Conservation (phyloP, 2,329 filamentous ascomycete genomes). For the Dendryphion nanum region DNA sequence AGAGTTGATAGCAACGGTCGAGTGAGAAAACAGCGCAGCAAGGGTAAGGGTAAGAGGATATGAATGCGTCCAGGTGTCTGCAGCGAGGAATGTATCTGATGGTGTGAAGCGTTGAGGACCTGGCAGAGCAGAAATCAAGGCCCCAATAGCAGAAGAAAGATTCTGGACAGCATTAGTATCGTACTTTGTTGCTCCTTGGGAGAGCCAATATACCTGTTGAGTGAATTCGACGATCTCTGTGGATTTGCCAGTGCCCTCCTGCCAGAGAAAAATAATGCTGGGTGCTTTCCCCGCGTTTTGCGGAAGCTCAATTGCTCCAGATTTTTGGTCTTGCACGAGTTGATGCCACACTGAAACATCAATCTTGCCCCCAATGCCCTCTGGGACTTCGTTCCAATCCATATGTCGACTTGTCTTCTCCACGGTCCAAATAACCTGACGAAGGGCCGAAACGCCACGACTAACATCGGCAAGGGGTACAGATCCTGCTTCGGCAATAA, state of each 20-base stretch:
- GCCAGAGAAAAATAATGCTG: conserved; percentile 65
- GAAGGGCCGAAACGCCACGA: conserved; percentile 67
- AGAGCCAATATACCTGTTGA: conserved; percentile 50
- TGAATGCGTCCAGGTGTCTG: conserved; percentile 74
- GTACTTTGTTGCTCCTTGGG: not conserved
- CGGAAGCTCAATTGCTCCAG: conserved; percentile 63
- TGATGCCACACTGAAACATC: conserved; percentile 94
- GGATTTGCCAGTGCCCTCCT: conserved; percentile 46
- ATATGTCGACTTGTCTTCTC: conserved; percentile 88
- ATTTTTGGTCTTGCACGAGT: conserved; percentile 65
- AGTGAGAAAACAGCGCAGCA: conserved; percentile 78
- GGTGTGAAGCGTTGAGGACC: conserved; percentile 69
- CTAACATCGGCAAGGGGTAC: conserved; percentile 75
- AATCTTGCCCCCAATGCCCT: conserved; percentile 70
- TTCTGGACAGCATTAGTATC: conserved; percentile 54
- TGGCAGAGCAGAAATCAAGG: conserved; percentile 74
- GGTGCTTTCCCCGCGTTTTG: conserved; percentile 54
- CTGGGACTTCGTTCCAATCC: conserved; percentile 89
- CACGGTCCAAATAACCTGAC: conserved; percentile 84
- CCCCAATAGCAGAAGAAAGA: conserved; percentile 81
- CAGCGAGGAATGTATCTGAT: conserved; percentile 80
- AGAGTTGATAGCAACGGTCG: conserved; percentile 84
- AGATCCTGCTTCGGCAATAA: conserved; percentile 83
- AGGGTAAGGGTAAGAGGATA: conserved; percentile 80
- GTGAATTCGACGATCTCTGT: conserved; percentile 77